Percentiles rank a stretch among this genome's conserved stretches.
Conservation (phyloP, 371 early-diverging fungal genomes). For the Aphelidium insulamus region DNA sequence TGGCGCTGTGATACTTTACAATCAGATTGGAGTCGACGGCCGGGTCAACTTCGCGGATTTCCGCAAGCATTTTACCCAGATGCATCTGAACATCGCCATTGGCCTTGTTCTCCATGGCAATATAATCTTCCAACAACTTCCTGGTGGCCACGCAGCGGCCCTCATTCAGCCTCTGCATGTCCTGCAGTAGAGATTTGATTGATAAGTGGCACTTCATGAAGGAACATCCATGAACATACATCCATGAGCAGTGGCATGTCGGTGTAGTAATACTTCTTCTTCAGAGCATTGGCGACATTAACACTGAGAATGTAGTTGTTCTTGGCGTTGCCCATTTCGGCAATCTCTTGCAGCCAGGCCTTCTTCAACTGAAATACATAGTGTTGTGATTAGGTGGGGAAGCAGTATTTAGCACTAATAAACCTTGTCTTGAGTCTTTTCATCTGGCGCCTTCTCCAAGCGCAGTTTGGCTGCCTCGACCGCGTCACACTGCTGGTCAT, state of each 20-base stretch:
- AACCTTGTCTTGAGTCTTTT: constrained; percentile 24
- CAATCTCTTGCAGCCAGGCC: constrained; percentile 31
- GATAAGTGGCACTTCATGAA: neutral
- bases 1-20: constrained; percentile 11
- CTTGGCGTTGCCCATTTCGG: constrained; percentile 53
- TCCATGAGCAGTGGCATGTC: constrained; percentile 33
- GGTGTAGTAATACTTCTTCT: constrained; percentile 26
- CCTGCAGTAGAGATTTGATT: constrained; percentile 11
- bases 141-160: constrained; percentile 22
- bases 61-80: constrained; percentile 11
- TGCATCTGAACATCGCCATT: constrained; percentile 13
- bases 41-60: constrained; percentile 19
- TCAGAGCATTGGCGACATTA: constrained; percentile 29
- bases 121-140: constrained; percentile 17
- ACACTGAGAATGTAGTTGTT: constrained; percentile 35
- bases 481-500: constrained; percentile 41
- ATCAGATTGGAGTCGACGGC: constrained; percentile 23
- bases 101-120: constrained; percentile 18
- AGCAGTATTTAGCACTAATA: neutral
- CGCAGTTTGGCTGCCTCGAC: constrained; percentile 26
- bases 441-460: constrained; percentile 25
- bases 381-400: neutral
- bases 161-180: constrained; percentile 29
- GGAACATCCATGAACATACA: constrained; percentile 12
- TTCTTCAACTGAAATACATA: constrained; percentile 14